Evolutionary conservation across 2,329 filamentous ascomycete species (phyloP).

Genomic region (Neonectria neomacrospora): DNA sequence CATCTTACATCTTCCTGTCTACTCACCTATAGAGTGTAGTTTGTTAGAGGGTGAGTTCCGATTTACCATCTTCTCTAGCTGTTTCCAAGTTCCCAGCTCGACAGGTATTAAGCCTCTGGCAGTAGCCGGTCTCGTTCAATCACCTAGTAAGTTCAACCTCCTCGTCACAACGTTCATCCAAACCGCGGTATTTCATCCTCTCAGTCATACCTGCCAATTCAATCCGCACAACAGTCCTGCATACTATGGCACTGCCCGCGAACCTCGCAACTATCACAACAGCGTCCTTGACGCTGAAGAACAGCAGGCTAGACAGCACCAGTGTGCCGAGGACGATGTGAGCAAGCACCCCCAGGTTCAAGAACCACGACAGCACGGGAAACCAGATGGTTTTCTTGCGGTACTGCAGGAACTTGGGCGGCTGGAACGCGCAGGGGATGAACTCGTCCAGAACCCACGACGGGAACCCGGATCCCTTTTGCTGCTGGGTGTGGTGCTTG

Average conservation of each 20-base stretch:
- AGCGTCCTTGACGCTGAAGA: slow-evolving; percentile 28
- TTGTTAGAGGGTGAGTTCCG: neutral
- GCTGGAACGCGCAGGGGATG: slow-evolving; percentile 35
- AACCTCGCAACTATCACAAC: slow-evolving; percentile 14
- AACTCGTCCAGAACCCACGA: slow-evolving; percentile 33
- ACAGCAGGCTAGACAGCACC: slow-evolving; percentile 41
- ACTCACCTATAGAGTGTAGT: neutral
- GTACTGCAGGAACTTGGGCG: slow-evolving; percentile 26
- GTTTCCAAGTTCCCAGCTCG: too few relatives aligned
- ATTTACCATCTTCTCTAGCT: neutral
- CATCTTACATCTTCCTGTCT: too few relatives aligned
- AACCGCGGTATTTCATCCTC: neutral
- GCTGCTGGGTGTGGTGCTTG: neutral
- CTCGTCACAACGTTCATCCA: neutral
- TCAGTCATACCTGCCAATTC: slow-evolving; percentile 16
- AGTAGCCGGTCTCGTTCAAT: neutral
- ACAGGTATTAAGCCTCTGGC: too few relatives aligned
- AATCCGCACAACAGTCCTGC: slow-evolving; percentile 9
- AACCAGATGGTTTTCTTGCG: slow-evolving; percentile 26
- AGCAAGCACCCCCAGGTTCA: slow-evolving; percentile 34
- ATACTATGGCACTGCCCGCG: slow-evolving; percentile 13
- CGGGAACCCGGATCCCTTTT: slow-evolving; percentile 8
- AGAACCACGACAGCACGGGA: slow-evolving; percentile 32
- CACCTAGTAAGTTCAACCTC: slow-evolving; percentile 8
- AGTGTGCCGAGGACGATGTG: slow-evolving; percentile 42